A percentile compares a stretch with the other conserved stretches of the same genome.
Evolutionary conservation across 2,329 filamentous ascomycete genomes (phyloP).

Genomic region (Metarhizium brunneum): DNA sequence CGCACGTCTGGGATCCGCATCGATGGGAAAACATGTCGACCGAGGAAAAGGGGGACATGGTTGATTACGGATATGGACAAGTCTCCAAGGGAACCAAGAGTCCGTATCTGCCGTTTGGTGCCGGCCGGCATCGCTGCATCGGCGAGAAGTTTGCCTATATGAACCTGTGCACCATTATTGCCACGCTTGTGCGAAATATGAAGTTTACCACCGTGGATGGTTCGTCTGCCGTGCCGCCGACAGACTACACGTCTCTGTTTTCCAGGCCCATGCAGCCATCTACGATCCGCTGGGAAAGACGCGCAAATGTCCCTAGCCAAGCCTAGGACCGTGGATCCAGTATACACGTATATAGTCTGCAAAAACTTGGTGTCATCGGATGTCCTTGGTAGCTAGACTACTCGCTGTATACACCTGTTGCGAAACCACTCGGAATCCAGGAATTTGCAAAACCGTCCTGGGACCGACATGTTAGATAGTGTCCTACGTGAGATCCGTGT

Average conservation of each 20-base stretch:
- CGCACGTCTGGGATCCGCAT: slow-evolving; percentile 19
- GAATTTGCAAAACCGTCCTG: too few relatives aligned
- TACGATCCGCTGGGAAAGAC: slow-evolving; percentile 23
- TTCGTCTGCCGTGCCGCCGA: slow-evolving; percentile 46
- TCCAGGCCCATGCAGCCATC: slow-evolving; percentile 25
- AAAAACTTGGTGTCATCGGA: too few relatives aligned
- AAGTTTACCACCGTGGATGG: slow-evolving; percentile 49
- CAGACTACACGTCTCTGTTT: slow-evolving; percentile 51
- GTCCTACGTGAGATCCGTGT: too few relatives aligned
- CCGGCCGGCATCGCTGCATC: slow-evolving; percentile 64
- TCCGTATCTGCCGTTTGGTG: slow-evolving; percentile 58
- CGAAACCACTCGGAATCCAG: too few relatives aligned
- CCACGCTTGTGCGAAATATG: slow-evolving; percentile 51
- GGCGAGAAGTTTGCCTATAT: slow-evolving; percentile 70
- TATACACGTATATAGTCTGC: too few relatives aligned
- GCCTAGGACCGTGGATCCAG: too few relatives aligned
- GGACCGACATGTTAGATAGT: too few relatives aligned
- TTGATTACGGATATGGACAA: slow-evolving; percentile 20
- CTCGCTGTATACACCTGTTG: too few relatives aligned
- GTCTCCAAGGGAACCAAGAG: slow-evolving; percentile 24
- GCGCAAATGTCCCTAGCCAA: neutral
- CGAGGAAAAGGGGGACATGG: slow-evolving; percentile 12
- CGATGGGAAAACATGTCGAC: slow-evolving; percentile 15
- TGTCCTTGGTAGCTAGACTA: too few relatives aligned
- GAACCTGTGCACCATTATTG: slow-evolving; percentile 57